Percentiles rank a stretch among this genome's conserved stretches.
Conservation (phyloP, 1,139 yeast genomes). For the Kodamaea alishanica region DNA sequence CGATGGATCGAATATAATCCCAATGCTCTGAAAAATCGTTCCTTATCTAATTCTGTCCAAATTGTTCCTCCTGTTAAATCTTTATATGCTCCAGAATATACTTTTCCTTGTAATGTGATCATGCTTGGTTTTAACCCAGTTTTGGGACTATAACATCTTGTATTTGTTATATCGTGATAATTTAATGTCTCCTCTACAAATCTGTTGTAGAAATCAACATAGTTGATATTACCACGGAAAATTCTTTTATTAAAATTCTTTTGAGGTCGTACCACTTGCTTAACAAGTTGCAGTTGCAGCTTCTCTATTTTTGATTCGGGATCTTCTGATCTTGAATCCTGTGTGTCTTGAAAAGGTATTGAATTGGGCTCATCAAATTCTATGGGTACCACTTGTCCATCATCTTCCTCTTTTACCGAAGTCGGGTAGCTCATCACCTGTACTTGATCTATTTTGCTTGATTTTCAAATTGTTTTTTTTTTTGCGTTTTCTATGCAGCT, state of each 20-base stretch:
- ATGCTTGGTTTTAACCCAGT: slow-evolving; percentile 4
- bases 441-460: too few relatives aligned
- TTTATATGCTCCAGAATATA: slow-evolving; percentile 5
- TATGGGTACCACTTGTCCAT: too few relatives aligned
- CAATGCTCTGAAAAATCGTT: slow-evolving; percentile 38
- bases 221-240: slow-evolving; percentile 15
- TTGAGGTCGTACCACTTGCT: not conserved
- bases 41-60: slow-evolving; percentile 44
- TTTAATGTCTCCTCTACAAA: slow-evolving; percentile 12
- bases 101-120: slow-evolving; percentile 9
- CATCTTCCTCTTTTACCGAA: too few relatives aligned
- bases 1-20: slow-evolving; percentile 47
- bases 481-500: too few relatives aligned
- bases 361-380: not conserved
- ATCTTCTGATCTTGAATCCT: not conserved
- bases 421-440: too few relatives aligned
- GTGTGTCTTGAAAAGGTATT: not conserved
- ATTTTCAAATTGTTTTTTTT: too few relatives aligned
- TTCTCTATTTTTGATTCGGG: not conserved
- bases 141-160: slow-evolving; percentile 3
- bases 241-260: slow-evolving; percentile 4
- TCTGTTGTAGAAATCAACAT: slow-evolving; percentile 16
- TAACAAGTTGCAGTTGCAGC: not conserved
- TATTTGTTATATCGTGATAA: slow-evolving; percentile 3
- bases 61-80: slow-evolving; percentile 24